Evolutionary conservation across 768 basidiomycete species (phyloP).

Genomic region (Naganishia antarctica): DNA sequence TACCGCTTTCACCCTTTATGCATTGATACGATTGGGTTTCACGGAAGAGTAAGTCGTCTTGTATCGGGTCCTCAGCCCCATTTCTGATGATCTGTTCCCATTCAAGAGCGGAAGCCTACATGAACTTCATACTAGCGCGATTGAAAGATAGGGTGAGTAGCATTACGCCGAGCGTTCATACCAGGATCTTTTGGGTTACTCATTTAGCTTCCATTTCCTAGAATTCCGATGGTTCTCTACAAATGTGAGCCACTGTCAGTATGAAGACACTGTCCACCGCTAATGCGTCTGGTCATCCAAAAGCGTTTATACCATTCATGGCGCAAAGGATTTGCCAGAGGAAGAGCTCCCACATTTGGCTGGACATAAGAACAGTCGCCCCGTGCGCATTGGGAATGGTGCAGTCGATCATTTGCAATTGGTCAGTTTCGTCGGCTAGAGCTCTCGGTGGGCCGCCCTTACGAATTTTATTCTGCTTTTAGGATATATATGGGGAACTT

Average conservation of each 20-base stretch:
- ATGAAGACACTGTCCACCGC: neutral
- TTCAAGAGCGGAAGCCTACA: slow-evolving; percentile 58
- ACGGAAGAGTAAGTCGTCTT: slow-evolving; percentile 68
- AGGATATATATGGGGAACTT: slow-evolving; percentile 94
- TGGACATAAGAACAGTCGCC: slow-evolving; percentile 53
- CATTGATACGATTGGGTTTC: slow-evolving; percentile 85
- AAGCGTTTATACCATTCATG: slow-evolving; percentile 73
- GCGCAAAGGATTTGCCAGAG: slow-evolving; percentile 73
- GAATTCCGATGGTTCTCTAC: slow-evolving; percentile 83
- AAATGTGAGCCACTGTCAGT: slow-evolving; percentile 60
- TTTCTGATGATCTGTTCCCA: slow-evolving; percentile 21
- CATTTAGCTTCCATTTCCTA: slow-evolving; percentile 20
- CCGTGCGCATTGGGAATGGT: slow-evolving; percentile 76
- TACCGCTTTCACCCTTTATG: slow-evolving; percentile 90
- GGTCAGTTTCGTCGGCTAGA: slow-evolving; percentile 50
- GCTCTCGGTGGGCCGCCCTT: neutral
- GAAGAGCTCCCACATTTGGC: slow-evolving; percentile 79
- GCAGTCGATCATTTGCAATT: slow-evolving; percentile 89
- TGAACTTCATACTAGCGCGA: slow-evolving; percentile 84
- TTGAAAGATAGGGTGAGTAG: slow-evolving; percentile 59
- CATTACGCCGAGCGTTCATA: no score
- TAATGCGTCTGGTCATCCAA: neutral
- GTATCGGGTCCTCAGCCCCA: neutral
- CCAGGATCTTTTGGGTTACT: no score
- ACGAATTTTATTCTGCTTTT: slow-evolving; percentile 7